These are phyloP conservation scores for Xylariales sp. DNA, from an alignment of 2,329 filamentous ascomycete species.

Conservation along the genomic window DNA sequence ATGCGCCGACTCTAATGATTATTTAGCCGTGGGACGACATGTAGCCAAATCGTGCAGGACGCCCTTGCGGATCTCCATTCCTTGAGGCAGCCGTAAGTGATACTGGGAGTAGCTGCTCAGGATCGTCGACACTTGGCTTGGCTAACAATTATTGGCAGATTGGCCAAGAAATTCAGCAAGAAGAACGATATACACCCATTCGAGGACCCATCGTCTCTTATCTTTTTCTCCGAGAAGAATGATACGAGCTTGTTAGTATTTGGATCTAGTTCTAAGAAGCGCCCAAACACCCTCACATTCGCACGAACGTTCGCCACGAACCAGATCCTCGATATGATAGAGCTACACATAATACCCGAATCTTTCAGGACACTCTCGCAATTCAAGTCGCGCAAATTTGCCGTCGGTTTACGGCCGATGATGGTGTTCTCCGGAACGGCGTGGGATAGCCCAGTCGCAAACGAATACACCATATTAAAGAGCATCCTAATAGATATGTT, in stretches of 20 bases:
- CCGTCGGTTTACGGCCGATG: conserved; percentile 88
- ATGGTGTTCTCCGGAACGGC: conserved; percentile 89
- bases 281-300: conserved; percentile 89
- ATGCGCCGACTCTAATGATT: conserved; percentile 27
- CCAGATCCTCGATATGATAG: conserved; percentile 94
- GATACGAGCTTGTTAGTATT: conserved; percentile 89
- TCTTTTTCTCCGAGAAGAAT: conserved; percentile 98
- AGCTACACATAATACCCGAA: conserved; percentile 83
- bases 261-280: conserved; percentile 88
- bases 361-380: conserved; percentile 76
- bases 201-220: conserved; percentile 85
- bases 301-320: conserved; percentile 80
- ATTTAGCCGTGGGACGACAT: conserved; percentile 76
- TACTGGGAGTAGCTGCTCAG: conserved; percentile 58
- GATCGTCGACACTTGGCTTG: neutral
- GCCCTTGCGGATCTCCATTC: conserved; percentile 86
- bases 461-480: conserved; percentile 87
- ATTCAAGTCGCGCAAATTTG: conserved; percentile 81
- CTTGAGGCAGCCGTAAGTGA: conserved; percentile 75
- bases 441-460: conserved; percentile 83
- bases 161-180: conserved; percentile 92
- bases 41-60: conserved; percentile 84
- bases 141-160: conserved; percentile 42
- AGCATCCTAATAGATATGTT: conserved; percentile 91
- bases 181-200: conserved; percentile 97